Base-by-base conservation (phyloP, 2,329 filamentous ascomycete genomes). In the Cladosporium sp. region DNA sequence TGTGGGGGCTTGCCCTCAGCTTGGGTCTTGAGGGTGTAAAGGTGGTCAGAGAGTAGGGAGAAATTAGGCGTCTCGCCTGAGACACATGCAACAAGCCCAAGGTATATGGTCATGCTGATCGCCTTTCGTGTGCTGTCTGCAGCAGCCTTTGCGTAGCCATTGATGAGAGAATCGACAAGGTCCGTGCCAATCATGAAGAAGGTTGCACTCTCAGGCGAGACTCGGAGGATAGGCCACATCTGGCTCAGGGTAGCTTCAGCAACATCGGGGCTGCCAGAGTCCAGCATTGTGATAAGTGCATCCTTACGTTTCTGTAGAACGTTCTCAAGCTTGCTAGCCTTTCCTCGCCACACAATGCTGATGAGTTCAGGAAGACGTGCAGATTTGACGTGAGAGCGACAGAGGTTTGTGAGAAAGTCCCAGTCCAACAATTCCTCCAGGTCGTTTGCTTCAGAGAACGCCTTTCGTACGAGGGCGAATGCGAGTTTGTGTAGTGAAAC, bases 111-210 rank as follows among this genome's bases (percentile, higher is more conserved):
- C 1, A 86, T 82, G 41, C 91, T 77, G 24, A 95, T 78, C 13
- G 80, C 77, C 56, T 81, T 86, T 52, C 84, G 80, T 38, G 90
- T 76, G 15, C 64, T 51, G n/a, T 55, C 58, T 18, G 80, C 78
- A 51, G 84, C 80, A 67, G 81, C 83, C 51, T 84, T 77, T 43
- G 73, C 77, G 67, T 85, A 91, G 54, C 83, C 83, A 43, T 73
- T 72, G 32, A 82, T 74, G 11, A 96, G 75, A 1, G 86, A 82
- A 65, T 96, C 92, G 17, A 96, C 69, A 59, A 93, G 92, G 68
- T 96, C 92, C 44, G 87, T 90, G 1, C 92, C 92, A 0, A 86
- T 86, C 59, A 95, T 80, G 60, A 96, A 84, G 58, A 88, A 75
- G 6, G 72, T 68, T 24, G 77, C 80, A 39, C 71, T 71, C 19